Percentiles rank a stretch among this genome's conserved stretches.
Conservation (phyloP, 257 asterid genomes). For the Solanum chmielewskii region DNA sequence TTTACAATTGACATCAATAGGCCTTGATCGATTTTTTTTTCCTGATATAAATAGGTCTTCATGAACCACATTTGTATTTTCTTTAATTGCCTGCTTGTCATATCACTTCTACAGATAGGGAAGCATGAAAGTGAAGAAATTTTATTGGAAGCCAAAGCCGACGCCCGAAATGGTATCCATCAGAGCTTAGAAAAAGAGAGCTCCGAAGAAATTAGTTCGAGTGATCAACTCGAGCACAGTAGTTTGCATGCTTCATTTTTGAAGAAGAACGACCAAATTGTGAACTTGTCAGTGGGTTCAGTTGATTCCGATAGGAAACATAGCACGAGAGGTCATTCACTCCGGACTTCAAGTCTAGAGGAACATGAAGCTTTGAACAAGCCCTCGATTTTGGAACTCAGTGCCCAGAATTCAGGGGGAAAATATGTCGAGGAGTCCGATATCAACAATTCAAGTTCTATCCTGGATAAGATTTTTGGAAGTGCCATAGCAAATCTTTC, state of each 20-base stretch:
- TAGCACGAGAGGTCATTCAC: slow-evolving; percentile 26
- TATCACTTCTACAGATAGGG: slow-evolving; percentile 30
- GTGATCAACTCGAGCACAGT: slow-evolving; percentile 31
- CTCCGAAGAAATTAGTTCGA: slow-evolving; percentile 17
- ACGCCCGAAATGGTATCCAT: slow-evolving; percentile 22
- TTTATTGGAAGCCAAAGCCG: slow-evolving; percentile 16
- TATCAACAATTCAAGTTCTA: slow-evolving; percentile 29
- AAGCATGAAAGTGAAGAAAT: slow-evolving; percentile 29
- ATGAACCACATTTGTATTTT: background rate
- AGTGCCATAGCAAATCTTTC: slow-evolving; percentile 33
- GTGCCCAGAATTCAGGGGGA: slow-evolving; percentile 24
- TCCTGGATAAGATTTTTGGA: slow-evolving; percentile 56
- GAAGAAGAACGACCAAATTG: slow-evolving; percentile 29
- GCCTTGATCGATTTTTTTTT: background rate
- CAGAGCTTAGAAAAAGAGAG: slow-evolving; percentile 22
- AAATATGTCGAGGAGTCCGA: slow-evolving; percentile 26
- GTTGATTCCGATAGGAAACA: slow-evolving; percentile 21
- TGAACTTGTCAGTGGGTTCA: slow-evolving; percentile 14
- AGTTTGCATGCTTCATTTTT: slow-evolving; percentile 5
- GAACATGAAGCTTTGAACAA: slow-evolving; percentile 24
- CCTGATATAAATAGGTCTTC: background rate
- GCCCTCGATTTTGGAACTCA: slow-evolving; percentile 16
- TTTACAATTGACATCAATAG: background rate
- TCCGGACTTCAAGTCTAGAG: slow-evolving; percentile 19
- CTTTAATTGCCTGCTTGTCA: background rate